Conservation (phyloP, 139 green algal species). For the Picochlorum sp. region DNA sequence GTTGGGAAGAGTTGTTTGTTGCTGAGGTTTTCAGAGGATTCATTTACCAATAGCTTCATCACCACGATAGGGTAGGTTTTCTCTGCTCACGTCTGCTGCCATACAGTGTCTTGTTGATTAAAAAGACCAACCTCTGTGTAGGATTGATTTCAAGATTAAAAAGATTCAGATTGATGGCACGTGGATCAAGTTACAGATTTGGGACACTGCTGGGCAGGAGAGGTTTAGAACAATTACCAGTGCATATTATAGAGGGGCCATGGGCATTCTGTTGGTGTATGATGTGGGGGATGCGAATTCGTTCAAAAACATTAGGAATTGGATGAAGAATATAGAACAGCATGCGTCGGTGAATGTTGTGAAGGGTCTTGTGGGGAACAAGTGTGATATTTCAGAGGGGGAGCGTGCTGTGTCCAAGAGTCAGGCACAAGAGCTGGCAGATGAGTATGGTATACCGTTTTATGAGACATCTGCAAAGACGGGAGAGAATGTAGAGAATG, state of each 20-base stretch:
- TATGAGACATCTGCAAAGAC: constrained; percentile 88
- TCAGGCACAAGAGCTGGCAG: constrained; percentile 72
- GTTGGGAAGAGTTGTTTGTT: constrained; percentile 96
- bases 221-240: constrained; percentile 96
- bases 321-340: constrained; percentile 98
- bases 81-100: no score
- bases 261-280: constrained; percentile 96
- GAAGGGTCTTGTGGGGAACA: constrained; percentile 95
- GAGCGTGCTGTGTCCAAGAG: constrained; percentile 68
- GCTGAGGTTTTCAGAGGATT: constrained; percentile 90
- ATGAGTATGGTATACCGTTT: constrained; percentile 86
- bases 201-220: constrained; percentile 97
- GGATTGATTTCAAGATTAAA: constrained; percentile 99
- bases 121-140: constrained; percentile 11
- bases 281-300: constrained; percentile 90
- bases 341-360: constrained; percentile 91
- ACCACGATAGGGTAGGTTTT: constrained; percentile 85
- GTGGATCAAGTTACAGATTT: constrained; percentile 96
- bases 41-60: constrained; percentile 95
- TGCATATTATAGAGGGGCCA: constrained; percentile 94
- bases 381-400: constrained; percentile 82
- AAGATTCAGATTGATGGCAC: constrained; percentile 90
- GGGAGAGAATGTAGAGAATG: constrained; percentile 72
- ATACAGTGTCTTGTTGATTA: no score
- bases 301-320: constrained; percentile 97